Percentiles rank a stretch among this genome's conserved stretches.
Evolutionary conservation across 306 rosid species (phyloP).

Genomic region (Castanea sativa): DNA sequence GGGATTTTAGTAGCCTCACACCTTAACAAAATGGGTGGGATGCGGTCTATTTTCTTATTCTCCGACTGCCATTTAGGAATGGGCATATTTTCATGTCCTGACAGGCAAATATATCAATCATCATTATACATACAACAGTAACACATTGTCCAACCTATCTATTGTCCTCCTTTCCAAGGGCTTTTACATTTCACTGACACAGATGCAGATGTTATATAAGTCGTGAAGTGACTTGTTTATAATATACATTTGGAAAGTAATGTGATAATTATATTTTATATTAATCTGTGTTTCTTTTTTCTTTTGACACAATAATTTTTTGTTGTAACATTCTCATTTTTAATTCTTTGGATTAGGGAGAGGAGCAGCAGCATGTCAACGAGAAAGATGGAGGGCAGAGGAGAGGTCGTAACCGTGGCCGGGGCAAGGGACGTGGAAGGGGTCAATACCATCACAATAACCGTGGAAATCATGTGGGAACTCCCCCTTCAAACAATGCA

Average conservation of each 20-base stretch:
- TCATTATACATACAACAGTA: too few relatives aligned
- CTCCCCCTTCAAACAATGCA: slow-evolving; percentile 48
- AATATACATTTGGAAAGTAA: not conserved
- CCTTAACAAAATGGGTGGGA: too few relatives aligned
- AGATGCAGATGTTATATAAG: not conserved
- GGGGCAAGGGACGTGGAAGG: slow-evolving; percentile 83
- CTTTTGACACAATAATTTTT: not conserved
- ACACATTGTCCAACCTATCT: too few relatives aligned
- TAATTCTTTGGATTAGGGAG: slow-evolving; percentile 50
- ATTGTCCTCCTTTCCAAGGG: too few relatives aligned
- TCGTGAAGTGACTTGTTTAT: not conserved
- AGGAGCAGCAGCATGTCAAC: slow-evolving; percentile 58
- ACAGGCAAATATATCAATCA: too few relatives aligned
- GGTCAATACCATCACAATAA: slow-evolving; percentile 60
- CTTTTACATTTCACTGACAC: too few relatives aligned
- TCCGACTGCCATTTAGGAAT: too few relatives aligned
- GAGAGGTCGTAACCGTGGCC: slow-evolving; percentile 66
- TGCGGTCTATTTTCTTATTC: too few relatives aligned
- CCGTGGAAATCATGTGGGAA: slow-evolving; percentile 60
- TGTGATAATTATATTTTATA: not conserved
- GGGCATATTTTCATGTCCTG: too few relatives aligned
- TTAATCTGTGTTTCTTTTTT: not conserved
- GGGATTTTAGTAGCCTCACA: too few relatives aligned
- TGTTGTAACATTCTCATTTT: not conserved
- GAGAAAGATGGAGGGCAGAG: slow-evolving; percentile 80